These are phyloP conservation scores for Pseudotsuga menziesii DNA, from an alignment of 75 land plant genomes.

Conservation along the genomic window DNA sequence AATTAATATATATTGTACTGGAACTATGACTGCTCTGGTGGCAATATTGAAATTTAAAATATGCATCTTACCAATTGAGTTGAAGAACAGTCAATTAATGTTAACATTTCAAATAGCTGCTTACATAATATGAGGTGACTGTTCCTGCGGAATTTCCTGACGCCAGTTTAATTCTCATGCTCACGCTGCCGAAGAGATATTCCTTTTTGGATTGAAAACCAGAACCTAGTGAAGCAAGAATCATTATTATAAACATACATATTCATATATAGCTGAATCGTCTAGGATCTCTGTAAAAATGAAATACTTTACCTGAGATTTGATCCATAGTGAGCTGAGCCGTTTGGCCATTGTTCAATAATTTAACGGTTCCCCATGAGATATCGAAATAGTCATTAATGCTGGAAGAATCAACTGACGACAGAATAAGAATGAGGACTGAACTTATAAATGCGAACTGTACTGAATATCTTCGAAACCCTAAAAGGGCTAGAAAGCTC, in stretches of 20 bases:
- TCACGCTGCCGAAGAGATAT: conserved; percentile 38
- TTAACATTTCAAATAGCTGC: neutral
- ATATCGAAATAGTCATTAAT: neutral
- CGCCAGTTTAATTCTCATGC: conserved; percentile 47
- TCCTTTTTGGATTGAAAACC: conserved; percentile 23
- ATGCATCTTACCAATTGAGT: neutral
- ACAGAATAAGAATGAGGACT: neutral
- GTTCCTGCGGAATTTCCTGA: conserved; percentile 41
- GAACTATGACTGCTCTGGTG: neutral
- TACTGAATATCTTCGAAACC: neutral
- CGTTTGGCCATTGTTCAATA: neutral
- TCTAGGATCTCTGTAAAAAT: neutral
- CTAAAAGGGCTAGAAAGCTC: neutral
- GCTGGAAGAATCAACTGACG: neutral
- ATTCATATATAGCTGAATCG: too few species aligned
- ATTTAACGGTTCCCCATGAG: neutral
- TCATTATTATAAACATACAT: too few species aligned
- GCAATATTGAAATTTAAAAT: neutral
- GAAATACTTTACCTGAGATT: neutral
- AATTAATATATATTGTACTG: neutral
- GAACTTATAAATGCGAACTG: neutral
- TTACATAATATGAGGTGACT: conserved; percentile 35
- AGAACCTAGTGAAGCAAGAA: conserved; percentile 12
- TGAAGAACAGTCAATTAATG: neutral
- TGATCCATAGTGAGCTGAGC: neutral